Evolutionary conservation across 805 yeast genomes (phyloP), one percentile per base, ranked within the genome.

Genomic region (Teunomyces cretensis): DNA sequence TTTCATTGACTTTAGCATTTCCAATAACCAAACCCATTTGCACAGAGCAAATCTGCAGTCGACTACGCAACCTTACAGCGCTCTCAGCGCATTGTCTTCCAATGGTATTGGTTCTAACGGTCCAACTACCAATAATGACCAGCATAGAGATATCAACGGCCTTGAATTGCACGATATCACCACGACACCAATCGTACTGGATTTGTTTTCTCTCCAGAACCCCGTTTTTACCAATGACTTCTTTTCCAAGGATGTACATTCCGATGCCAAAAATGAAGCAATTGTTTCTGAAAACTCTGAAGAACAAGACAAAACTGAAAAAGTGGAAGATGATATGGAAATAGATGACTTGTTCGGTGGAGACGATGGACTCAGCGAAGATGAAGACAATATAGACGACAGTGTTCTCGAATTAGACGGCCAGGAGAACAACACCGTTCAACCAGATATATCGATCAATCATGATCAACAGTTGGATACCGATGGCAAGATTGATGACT

Each of bases 1-100:
- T 11, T 65, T 69, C 42, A 54, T 71, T 24, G 73, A 67, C 42
- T 64, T 63, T 47, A 58, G 55, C 31, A 65, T 67, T 12, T 40
- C 61, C 6, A 46, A 52, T 15, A 56, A 58, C 38, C 54, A 52
- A 12, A 47, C 31, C 7, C 28, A 24, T 9, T 35, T 35, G 26
- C 7, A 22, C 13, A 13, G 36, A 11, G 24, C 32, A 9, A 39
- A 30, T 36, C 38, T 33, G 16, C 44, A 15, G 11, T 15, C 36
- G 6, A 16, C 12, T 22, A 28, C 17, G 17, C 31, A 33, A 8
- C 53, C 55, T 7, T 53, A 49, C 41, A 53, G 57, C 24, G 39
- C 53, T 2, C 46, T 55, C 30, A 55, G 58, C 27, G 54, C 39
- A 3, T 33, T 42, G 14, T 48, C 51, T 1, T 38, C 51, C 7